Conservation (phyloP, 1,139 yeast genomes). For the Eremothecium cymbalariae region DNA sequence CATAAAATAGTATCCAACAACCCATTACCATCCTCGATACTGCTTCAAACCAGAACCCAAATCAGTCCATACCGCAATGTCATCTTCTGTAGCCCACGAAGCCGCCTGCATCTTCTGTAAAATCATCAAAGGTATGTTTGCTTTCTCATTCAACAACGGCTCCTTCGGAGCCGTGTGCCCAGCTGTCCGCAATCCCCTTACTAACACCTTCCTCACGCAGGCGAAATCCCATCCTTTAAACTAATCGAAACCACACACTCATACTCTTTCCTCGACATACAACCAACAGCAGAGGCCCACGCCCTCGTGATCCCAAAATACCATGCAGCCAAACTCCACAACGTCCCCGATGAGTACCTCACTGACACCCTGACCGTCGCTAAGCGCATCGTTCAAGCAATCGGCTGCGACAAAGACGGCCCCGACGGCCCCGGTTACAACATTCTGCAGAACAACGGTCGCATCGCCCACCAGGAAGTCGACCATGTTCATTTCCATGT, state of each 20-base stretch:
- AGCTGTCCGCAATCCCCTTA: neutral
- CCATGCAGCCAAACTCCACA: slow-evolving; percentile 88
- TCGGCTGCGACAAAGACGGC: slow-evolving; percentile 51
- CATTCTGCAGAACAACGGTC: slow-evolving; percentile 83
- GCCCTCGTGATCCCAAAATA: slow-evolving; percentile 81
- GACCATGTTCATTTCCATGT: slow-evolving; percentile 96
- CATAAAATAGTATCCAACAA: no score
- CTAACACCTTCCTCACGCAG: slow-evolving; percentile 22
- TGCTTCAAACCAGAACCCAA: no score
- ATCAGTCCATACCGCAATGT: no score
- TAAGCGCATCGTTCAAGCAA: slow-evolving; percentile 68
- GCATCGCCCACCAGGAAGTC: slow-evolving; percentile 88
- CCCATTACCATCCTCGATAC: no score
- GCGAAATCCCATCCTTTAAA: slow-evolving; percentile 89
- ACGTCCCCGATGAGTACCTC: slow-evolving; percentile 82
- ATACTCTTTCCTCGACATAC: slow-evolving; percentile 84
- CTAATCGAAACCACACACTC: slow-evolving; percentile 71
- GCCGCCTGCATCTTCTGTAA: slow-evolving; percentile 84
- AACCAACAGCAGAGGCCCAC: slow-evolving; percentile 85
- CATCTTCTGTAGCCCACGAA: slow-evolving; percentile 23
- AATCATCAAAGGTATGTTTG: slow-evolving; percentile 64
- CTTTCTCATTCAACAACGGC: neutral
- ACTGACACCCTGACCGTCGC: slow-evolving; percentile 80
- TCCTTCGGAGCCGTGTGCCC: neutral
- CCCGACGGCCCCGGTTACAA: slow-evolving; percentile 81